phyloP scores from a whole-genome alignment of 2,329 filamentous ascomycete species.

The Madurella mycetomatis region DNA sequence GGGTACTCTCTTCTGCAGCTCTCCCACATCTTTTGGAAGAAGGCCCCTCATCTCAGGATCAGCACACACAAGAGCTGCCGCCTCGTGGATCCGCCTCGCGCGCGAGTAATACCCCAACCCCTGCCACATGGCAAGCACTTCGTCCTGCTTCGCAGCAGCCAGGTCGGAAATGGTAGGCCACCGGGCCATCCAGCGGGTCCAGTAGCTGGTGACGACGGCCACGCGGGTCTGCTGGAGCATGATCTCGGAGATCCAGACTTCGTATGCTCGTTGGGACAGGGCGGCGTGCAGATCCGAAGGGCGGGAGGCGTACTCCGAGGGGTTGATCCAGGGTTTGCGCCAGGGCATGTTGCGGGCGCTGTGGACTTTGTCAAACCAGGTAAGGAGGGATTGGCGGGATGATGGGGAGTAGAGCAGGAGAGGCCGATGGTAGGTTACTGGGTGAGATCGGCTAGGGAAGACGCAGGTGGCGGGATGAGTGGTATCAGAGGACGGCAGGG shows the following conservation, averaged over 20 bases:
- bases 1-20: conserved; percentile 48
- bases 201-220: conserved; percentile 58
- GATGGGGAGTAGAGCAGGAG: conserved; percentile 40
- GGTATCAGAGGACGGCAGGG: not conserved
- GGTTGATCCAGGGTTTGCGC: conserved; percentile 54
- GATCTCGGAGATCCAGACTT: conserved; percentile 64
- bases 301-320: conserved; percentile 8
- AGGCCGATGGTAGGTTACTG: conserved; percentile 45
- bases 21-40: conserved; percentile 43
- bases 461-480: not conserved
- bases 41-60: conserved; percentile 38
- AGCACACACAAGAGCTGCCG: conserved; percentile 46
- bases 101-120: conserved; percentile 62
- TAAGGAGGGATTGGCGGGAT: conserved; percentile 37
- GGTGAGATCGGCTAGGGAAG: conserved; percentile 29
- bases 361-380: conserved; percentile 49
- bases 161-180: conserved; percentile 58
- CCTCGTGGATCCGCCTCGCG: conserved; percentile 56
- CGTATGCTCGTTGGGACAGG: conserved; percentile 55
- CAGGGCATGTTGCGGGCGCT: conserved; percentile 52
- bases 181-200: conserved; percentile 56
- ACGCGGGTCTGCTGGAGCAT: conserved; percentile 66
- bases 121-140: conserved; percentile 56
- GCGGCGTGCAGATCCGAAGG: conserved; percentile 17
- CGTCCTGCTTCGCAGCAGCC: conserved; percentile 48